phyloP scores from a whole-genome alignment of 306 rosid genomes.

The Cucumis hystrix region DNA sequence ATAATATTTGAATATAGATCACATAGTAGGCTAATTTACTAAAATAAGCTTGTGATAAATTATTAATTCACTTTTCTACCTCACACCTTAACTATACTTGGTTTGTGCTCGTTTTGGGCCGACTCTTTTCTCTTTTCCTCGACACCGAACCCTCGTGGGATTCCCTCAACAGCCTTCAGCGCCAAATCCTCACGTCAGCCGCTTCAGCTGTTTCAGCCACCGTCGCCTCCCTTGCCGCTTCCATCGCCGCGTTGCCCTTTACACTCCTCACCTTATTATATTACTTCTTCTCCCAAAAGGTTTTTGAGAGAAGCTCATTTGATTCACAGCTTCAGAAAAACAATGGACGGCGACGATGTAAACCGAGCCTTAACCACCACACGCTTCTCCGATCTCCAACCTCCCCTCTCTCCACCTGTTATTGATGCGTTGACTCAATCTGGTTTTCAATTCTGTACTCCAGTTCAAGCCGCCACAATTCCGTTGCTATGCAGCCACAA shows the following conservation, averaged over 20 bases:
- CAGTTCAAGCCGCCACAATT: constrained; percentile 90
- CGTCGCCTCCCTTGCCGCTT: too few relatives aligned
- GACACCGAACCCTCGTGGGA: too few relatives aligned
- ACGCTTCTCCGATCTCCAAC: constrained; percentile 68
- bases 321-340: neutral
- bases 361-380: constrained; percentile 52
- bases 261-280: neutral
- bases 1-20: too few relatives aligned
- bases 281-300: neutral
- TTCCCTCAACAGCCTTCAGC: too few relatives aligned
- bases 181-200: too few relatives aligned
- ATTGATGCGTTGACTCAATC: constrained; percentile 39
- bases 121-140: too few relatives aligned
- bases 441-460: constrained; percentile 77
- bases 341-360: constrained; percentile 48
- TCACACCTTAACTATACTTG: too few relatives aligned
- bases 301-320: neutral
- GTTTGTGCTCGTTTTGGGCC: too few relatives aligned
- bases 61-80: too few relatives aligned
- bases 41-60: too few relatives aligned
- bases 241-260: neutral
- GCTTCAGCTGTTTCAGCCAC: too few relatives aligned
- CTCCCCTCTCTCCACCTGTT: constrained; percentile 51
- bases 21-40: too few relatives aligned
- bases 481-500: constrained; percentile 74